Evolutionary conservation across 495 filamentous ascomycete species (phyloP).

Genomic region (Parmelia sp.): DNA sequence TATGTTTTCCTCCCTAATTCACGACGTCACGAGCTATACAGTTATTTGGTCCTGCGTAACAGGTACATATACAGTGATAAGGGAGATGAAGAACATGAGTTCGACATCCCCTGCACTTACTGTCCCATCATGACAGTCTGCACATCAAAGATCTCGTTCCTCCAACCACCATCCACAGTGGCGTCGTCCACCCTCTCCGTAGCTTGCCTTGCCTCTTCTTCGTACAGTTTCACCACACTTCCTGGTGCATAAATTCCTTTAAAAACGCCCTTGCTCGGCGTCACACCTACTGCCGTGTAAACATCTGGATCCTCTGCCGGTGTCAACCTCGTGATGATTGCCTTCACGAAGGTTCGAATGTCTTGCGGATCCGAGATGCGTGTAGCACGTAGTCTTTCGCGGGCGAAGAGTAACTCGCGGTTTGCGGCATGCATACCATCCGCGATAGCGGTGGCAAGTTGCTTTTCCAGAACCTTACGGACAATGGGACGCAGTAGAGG

Average conservation of each 20-base stretch:
- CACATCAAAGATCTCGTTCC: slow-evolving; percentile 81
- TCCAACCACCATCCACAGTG: slow-evolving; percentile 52
- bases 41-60: neutral
- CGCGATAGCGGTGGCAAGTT: slow-evolving; percentile 66
- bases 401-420: slow-evolving; percentile 75
- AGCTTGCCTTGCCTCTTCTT: slow-evolving; percentile 66
- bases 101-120: neutral
- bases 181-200: slow-evolving; percentile 57
- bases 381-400: slow-evolving; percentile 79
- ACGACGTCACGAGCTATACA: neutral
- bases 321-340: slow-evolving; percentile 66
- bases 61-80: neutral
- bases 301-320: slow-evolving; percentile 68
- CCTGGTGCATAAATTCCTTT: slow-evolving; percentile 80
- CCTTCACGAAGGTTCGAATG: slow-evolving; percentile 70
- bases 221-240: slow-evolving; percentile 79
- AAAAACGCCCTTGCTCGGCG: slow-evolving; percentile 64
- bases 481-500: slow-evolving; percentile 76
- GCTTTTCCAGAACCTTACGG: slow-evolving; percentile 68
- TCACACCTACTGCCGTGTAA: slow-evolving; percentile 61
- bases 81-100: neutral
- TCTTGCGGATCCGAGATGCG: slow-evolving; percentile 76
- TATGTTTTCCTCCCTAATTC: neutral
- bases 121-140: slow-evolving; percentile 26
- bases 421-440: slow-evolving; percentile 66